Conservation (phyloP, 495 filamentous ascomycete genomes). For the Penicillium simplicissimum region DNA sequence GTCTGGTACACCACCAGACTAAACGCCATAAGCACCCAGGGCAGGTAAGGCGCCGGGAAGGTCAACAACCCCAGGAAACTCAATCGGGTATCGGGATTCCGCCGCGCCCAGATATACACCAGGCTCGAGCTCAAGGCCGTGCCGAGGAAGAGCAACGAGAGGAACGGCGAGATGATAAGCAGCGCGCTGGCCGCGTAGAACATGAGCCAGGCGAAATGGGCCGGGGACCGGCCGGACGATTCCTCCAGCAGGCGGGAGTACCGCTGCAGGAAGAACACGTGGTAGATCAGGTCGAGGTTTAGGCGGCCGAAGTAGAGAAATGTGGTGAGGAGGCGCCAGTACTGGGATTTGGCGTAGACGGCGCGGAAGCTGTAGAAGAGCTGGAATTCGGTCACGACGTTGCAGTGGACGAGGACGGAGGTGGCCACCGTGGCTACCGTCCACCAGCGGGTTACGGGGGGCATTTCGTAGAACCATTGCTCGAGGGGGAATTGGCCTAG, state of each 20-base stretch:
- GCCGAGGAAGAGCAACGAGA: slow-evolving; percentile 90
- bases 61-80: slow-evolving; percentile 89
- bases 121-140: slow-evolving; percentile 84
- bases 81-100: slow-evolving; percentile 87
- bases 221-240: slow-evolving; percentile 82
- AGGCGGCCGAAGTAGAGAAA: slow-evolving; percentile 97
- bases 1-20: slow-evolving; percentile 80
- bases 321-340: slow-evolving; percentile 92
- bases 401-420: slow-evolving; percentile 90
- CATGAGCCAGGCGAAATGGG: slow-evolving; percentile 92
- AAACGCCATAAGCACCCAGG: slow-evolving; percentile 95
- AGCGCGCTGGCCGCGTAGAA: slow-evolving; percentile 79
- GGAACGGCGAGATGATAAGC: slow-evolving; percentile 72
- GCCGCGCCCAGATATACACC: slow-evolving; percentile 97
- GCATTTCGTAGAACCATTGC: slow-evolving; percentile 98
- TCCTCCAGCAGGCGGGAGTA: slow-evolving; percentile 96
- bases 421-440: slow-evolving; percentile 87
- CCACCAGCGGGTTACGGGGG: slow-evolving; percentile 93
- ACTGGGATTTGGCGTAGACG: slow-evolving; percentile 91
- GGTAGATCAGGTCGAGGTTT: slow-evolving; percentile 92
- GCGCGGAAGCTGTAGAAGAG: slow-evolving; percentile 94
- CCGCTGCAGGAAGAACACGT: slow-evolving; percentile 97
- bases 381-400: slow-evolving; percentile 86
- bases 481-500: slow-evolving; percentile 74
- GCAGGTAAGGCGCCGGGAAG: slow-evolving; percentile 91